Evolutionary conservation across 106 monocot species (phyloP).

Genomic region (Dendrobium chrysotoxum): DNA sequence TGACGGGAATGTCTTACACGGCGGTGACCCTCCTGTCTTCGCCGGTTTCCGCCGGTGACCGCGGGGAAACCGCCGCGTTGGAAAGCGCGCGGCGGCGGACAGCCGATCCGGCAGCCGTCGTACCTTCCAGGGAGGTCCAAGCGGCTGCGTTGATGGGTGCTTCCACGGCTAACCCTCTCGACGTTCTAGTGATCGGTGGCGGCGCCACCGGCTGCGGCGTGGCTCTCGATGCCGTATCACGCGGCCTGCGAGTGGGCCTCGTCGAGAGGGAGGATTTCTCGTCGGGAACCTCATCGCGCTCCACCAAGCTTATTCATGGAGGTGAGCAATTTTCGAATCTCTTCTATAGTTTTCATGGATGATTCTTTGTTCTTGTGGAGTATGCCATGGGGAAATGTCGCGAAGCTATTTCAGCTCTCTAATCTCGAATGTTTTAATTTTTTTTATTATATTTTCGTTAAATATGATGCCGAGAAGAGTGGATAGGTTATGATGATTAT

Average conservation of each 20-base stretch:
- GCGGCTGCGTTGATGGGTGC: slow-evolving; percentile 59
- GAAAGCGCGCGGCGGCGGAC: slow-evolving; percentile 39
- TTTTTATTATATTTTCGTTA: not conserved
- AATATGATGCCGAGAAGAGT: not conserved
- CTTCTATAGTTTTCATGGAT: not conserved
- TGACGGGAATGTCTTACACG: slow-evolving; percentile 15
- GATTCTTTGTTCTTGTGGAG: not conserved
- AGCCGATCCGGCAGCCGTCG: slow-evolving; percentile 48
- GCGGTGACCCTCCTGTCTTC: slow-evolving; percentile 12
- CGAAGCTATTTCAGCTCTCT: too few species aligned
- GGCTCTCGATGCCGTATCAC: slow-evolving; percentile 76
- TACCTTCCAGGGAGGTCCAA: slow-evolving; percentile 69
- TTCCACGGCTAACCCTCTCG: slow-evolving; percentile 51
- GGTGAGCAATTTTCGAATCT: slow-evolving; percentile 30
- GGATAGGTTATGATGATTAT: not conserved
- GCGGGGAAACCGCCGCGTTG: slow-evolving; percentile 12
- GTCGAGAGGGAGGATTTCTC: slow-evolving; percentile 98
- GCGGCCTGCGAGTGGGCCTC: slow-evolving; percentile 84
- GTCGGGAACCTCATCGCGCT: slow-evolving; percentile 89
- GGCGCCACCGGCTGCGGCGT: slow-evolving; percentile 94
- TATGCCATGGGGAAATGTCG: too few species aligned
- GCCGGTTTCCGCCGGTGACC: slow-evolving; percentile 30
- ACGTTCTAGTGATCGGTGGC: slow-evolving; percentile 84
- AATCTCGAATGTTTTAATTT: not conserved
- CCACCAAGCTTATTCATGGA: slow-evolving; percentile 95